Conservation (phyloP, 257 asterid genomes). For the Petrea volubilis region DNA sequence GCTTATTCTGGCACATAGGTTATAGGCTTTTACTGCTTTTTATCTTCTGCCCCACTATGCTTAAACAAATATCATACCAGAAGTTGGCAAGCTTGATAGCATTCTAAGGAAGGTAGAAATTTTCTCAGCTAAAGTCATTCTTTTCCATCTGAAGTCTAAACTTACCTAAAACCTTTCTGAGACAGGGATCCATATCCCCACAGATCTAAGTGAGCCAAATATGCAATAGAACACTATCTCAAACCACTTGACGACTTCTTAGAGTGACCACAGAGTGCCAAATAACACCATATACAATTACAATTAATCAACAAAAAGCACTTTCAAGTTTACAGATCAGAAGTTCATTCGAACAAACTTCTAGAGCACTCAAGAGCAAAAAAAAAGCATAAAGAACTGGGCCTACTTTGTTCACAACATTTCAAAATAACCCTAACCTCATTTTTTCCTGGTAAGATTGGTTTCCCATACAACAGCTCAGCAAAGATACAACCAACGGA, state of each 20-base stretch:
- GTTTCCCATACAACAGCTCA: constrained; percentile 85
- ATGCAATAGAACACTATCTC: background rate
- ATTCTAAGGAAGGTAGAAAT: background rate
- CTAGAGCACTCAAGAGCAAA: constrained; percentile 8
- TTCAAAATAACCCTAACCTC: constrained; percentile 61
- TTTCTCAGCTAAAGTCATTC: background rate
- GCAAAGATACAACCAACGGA: constrained; percentile 98
- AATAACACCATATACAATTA: background rate
- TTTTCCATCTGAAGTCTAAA: background rate
- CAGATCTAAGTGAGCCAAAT: background rate
- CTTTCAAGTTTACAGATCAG: constrained; percentile 10
- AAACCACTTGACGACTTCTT: background rate
- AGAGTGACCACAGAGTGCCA: background rate
- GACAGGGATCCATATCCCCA: background rate
- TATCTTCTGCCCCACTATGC: background rate
- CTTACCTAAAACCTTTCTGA: background rate
- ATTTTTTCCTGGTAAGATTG: constrained; percentile 80
- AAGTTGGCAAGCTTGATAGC: background rate
- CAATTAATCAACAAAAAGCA: background rate
- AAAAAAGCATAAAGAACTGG: constrained; percentile 22
- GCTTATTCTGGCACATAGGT: background rate
- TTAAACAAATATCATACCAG: background rate
- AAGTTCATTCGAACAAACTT: constrained; percentile 14
- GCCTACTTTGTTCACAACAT: background rate
- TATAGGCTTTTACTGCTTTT: background rate